Conservation (phyloP, 2,329 filamentous ascomycete species). For the Metarhizium humberi region DNA sequence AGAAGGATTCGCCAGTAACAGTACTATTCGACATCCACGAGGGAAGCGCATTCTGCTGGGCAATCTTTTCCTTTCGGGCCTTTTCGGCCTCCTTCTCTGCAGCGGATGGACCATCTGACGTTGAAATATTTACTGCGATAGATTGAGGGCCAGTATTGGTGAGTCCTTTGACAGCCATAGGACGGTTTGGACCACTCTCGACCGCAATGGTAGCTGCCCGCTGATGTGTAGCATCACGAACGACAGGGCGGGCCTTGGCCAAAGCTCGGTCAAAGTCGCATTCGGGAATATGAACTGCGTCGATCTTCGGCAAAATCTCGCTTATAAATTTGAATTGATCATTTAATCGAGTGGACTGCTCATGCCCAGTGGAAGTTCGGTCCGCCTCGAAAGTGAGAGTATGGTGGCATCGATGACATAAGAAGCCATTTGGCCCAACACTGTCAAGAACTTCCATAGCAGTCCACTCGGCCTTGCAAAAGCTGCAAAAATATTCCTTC, state of each 20-base stretch:
- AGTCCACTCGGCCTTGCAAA: slow-evolving; percentile 81
- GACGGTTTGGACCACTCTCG: slow-evolving; percentile 41
- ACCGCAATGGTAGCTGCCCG: slow-evolving; percentile 50
- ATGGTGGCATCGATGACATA: slow-evolving; percentile 69
- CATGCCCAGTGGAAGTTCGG: slow-evolving; percentile 59
- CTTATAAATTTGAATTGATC: slow-evolving; percentile 73
- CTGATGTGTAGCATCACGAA: slow-evolving; percentile 59
- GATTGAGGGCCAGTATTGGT: slow-evolving; percentile 58
- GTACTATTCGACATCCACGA: slow-evolving; percentile 65
- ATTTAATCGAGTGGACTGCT: slow-evolving; percentile 66
- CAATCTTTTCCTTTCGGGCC: slow-evolving; percentile 55
- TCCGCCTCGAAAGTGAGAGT: slow-evolving; percentile 57
- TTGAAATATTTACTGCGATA: slow-evolving; percentile 61
- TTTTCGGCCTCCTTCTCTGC: slow-evolving; percentile 57
- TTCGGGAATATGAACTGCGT: slow-evolving; percentile 63
- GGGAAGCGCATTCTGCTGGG: slow-evolving; percentile 60
- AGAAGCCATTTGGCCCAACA: slow-evolving; percentile 60
- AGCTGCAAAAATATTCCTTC: slow-evolving; percentile 81
- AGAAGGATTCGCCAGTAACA: slow-evolving; percentile 54
- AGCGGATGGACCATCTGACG: slow-evolving; percentile 54
- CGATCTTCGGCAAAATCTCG: slow-evolving; percentile 66
- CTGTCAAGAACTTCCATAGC: slow-evolving; percentile 81
- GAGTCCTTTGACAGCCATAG: slow-evolving; percentile 61
- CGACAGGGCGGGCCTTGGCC: slow-evolving; percentile 51
- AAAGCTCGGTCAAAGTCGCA: slow-evolving; percentile 65